phyloP scores from a whole-genome alignment of 1,139 yeast genomes.

The Candida neerlandica region DNA sequence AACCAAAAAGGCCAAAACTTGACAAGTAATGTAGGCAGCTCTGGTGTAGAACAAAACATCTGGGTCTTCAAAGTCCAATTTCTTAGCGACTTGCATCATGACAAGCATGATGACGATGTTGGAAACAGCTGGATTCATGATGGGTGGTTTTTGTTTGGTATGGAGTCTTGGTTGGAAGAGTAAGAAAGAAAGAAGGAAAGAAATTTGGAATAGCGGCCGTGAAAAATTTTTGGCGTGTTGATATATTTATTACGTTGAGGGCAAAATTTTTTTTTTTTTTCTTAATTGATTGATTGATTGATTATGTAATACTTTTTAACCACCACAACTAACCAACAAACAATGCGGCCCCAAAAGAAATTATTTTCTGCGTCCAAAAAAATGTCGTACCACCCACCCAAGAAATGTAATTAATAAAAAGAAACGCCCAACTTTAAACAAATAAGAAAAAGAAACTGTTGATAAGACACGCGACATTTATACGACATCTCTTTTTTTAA shows the following conservation, averaged over 20 bases:
- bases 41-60: constrained; percentile 75
- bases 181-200: neutral
- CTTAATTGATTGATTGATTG: too few relatives aligned
- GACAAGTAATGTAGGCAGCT: constrained; percentile 68
- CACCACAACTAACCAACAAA: too few relatives aligned
- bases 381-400: constrained; percentile 2
- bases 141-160: constrained; percentile 10
- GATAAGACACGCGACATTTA: constrained; percentile 4
- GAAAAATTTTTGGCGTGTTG: neutral
- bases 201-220: neutral
- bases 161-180: neutral
- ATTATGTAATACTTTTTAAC: too few relatives aligned
- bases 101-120: constrained; percentile 90
- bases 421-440: neutral
- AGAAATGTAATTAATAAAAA: too few relatives aligned
- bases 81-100: constrained; percentile 96
- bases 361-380: neutral
- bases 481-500: neutral
- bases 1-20: constrained; percentile 62
- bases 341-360: neutral
- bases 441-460: neutral
- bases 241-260: neutral
- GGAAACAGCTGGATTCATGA: constrained; percentile 83
- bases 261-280: neutral
- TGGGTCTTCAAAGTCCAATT: constrained; percentile 88